Evolutionary conservation across 345 rosid species (phyloP), one percentile per base, ranked within the genome.

Genomic region (Murraya koenigii): DNA sequence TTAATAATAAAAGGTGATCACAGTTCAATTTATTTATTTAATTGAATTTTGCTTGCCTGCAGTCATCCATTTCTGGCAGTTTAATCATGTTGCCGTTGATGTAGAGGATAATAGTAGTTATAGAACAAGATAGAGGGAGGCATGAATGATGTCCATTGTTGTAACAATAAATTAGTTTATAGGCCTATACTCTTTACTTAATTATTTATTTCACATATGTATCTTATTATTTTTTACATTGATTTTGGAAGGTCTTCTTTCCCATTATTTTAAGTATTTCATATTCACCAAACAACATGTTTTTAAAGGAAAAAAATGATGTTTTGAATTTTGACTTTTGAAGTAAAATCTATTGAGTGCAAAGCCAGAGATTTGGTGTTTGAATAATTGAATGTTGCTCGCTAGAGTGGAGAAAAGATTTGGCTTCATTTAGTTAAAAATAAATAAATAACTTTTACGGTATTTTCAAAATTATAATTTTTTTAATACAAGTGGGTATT

Each of bases 1-100:
- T 62, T 60, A 22, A 41, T 33, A 49, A 75, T 49, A 11, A 64
- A 32, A 75, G 78, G 49, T 49, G 71, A 75, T 32, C 28, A 17
- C 70, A 44, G 74, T 65, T 15, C 71, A 32, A 25, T 38, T 23
- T 54, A 52, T 71, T 55, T 71, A 32, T 33, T 35, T 10, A n/a
- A 33, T 71, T 26, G 36, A 55, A 9, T n/a, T 70, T 44, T 39
- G 8, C 13, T 23, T 23, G 1, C 49, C 15, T 44, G 49, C 14
- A 41, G 39, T 60, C 11, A 28, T 69, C 60, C 73, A 23, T 52
- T 52, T 52, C 7, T 30, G 20, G 36, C 60, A 19, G 39, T 49
- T 49, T 26, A 47, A 41, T 66, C 69, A 67, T 67, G 32, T 39
- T 67, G 20, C 32, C 20, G 32, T 71, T 5, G 3, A 55, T 33